Conservation (phyloP, 768 basidiomycete species). For the Lactarius hengduanensis region DNA sequence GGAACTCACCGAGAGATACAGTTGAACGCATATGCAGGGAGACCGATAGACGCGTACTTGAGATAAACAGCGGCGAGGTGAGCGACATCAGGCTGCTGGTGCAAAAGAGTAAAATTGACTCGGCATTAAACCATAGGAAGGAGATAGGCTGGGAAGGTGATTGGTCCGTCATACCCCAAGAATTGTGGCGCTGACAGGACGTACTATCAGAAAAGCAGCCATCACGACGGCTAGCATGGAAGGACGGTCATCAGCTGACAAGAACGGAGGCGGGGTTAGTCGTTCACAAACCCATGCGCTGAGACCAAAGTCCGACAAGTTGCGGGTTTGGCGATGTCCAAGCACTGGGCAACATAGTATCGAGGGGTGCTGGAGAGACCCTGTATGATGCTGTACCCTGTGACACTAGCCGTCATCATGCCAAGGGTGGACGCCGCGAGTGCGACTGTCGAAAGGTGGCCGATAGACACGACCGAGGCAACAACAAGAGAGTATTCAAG, state of each 20-base stretch:
- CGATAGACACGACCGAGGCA: slow-evolving; percentile 81
- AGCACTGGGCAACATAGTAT: slow-evolving; percentile 90
- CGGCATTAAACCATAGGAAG: slow-evolving; percentile 80
- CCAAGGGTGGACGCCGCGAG: slow-evolving; percentile 68
- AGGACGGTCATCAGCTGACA: not conserved
- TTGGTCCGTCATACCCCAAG: not conserved
- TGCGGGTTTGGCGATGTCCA: slow-evolving; percentile 88
- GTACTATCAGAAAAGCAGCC: slow-evolving; percentile 59
- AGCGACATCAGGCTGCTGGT: slow-evolving; percentile 85
- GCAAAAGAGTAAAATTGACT: slow-evolving; percentile 71
- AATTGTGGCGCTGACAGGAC: not conserved
- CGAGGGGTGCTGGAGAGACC: slow-evolving; percentile 83
- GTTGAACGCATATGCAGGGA: slow-evolving; percentile 72
- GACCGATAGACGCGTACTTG: slow-evolving; percentile 69
- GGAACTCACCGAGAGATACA: slow-evolving; percentile 47
- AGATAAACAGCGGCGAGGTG: slow-evolving; percentile 74
- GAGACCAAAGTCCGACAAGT: slow-evolving; percentile 87
- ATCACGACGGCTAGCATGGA: slow-evolving; percentile 57
- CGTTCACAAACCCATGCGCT: slow-evolving; percentile 69
- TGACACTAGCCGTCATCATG: slow-evolving; percentile 51
- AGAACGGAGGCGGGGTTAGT: not conserved
- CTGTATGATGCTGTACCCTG: slow-evolving; percentile 77
- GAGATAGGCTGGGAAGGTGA: slow-evolving; percentile 47
- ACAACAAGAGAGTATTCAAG: slow-evolving; percentile 86
- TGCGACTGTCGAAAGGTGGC: slow-evolving; percentile 86